Evolutionary conservation across 2,329 filamentous ascomycete genomes (phyloP), one percentile per base, ranked within the genome.

Genomic region (Colletotrichum phormii): DNA sequence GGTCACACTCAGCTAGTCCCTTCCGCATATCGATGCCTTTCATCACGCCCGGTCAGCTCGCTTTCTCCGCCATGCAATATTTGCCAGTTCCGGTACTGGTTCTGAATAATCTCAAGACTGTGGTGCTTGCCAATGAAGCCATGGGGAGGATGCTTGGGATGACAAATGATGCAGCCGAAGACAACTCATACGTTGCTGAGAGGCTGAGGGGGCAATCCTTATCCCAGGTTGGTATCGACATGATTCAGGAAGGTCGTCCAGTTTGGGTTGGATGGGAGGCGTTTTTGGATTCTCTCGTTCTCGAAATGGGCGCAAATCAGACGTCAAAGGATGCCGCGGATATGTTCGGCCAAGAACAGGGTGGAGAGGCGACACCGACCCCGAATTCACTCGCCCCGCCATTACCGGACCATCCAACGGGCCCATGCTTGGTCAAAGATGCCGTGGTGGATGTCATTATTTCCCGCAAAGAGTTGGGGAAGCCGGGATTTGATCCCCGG

Each of bases 91-190:
- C 93, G 0, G 80, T 94, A 5, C 80, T 95, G 46, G 90, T 95
- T 1, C 83, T 95, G 46, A 92, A 91, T 63, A 89, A 87, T 46
- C 78, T 89, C 35, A 95, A 95, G 81, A 93, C 91, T 0, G 88
- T 95, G 3, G 87, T 93, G 1, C 81, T 95, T 53, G 93, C 92
- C 37, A 95, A 95, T 77, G 92, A 95, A 76, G 91, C 93, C 24
- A 92, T 95, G 89, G 92, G 90, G 1, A 87, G 90, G 67, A 82
- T 95, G 77, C 82, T 95, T 26, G 91, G 90, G 4, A 84, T 93
- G 61, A 84, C 89, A 31, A 75, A 78, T 3, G 84, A 85, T 18
- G 79, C 81, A 33, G 76, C 82, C 4, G 82, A 81, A 31, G 81
- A 82, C 18, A 78, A 80, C 5, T 79, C 83, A 3, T 84, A 84